Evolutionary conservation across 2,329 filamentous ascomycete species (phyloP), one percentile per base, ranked within the genome.

Genomic region (Aspergillus ochraceus): DNA sequence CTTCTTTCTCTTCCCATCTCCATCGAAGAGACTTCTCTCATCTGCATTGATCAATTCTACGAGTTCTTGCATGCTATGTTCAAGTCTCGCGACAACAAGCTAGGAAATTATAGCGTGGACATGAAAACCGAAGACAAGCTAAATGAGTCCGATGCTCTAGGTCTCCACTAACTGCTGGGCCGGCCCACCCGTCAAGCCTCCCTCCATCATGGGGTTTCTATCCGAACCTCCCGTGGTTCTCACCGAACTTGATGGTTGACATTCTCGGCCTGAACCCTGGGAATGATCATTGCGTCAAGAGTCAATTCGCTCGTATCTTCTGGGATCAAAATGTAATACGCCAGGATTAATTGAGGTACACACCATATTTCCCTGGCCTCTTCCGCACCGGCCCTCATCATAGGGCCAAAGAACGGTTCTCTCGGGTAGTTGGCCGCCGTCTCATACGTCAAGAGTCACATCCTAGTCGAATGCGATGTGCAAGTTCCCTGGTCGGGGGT

Each of bases 401-500:
- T 57, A 56, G 59, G 59, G 47, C 22, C 26, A 49, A 32, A 42
- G 49, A 57, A 59, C 55, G 50, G 55, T 60, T 55, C 32, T 17
- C 29, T 49, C 51, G 42, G 61, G 62, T 61, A 61, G 58, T 42
- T 36, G 26, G 50, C 52, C 54, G 59, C 29, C 55, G 53, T 70
- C 63, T 63, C 53, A 61, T 66, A 65, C 63, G 66, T 71, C 67
- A 68, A 66, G 49, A 57, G 52, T 56, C 52, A 60, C 54, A 30
- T 36, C 50, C 29, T 45, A 30, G 29, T 30, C 8, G 26, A 12
- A 53, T 49, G 36, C 42, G 14, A 51, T 22, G 29, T 32, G 26
- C 57, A 39, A 39, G 29, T 26, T 26, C 29, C 45, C 30, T 51
- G 57, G 22, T 14, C 36, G 46, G 19, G 32, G 19, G 20, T 20